Evolutionary conservation across 139 green algal species (phyloP).

Genomic region (Chlamydomonas sphaeroides): DNA sequence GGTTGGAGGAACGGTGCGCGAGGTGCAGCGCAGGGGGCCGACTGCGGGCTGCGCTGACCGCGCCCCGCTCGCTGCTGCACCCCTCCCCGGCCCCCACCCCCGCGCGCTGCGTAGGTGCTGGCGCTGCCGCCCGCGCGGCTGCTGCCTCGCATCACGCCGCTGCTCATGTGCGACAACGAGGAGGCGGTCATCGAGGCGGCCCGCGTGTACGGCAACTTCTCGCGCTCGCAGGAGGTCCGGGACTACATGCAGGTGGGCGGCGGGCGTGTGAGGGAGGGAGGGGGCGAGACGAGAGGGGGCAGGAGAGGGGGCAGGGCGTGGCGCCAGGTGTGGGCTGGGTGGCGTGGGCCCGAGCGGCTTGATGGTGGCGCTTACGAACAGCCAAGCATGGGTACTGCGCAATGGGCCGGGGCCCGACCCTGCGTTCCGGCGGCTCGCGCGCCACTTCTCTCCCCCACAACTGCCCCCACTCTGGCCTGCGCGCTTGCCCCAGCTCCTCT

Average conservation of each 20-base stretch:
- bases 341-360: too few species aligned
- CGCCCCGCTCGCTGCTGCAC: too few species aligned
- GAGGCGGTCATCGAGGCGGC: slow-evolving; percentile 64
- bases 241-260: slow-evolving; percentile 49
- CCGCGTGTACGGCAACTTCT: slow-evolving; percentile 65
- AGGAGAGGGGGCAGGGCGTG: background rate
- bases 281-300: background rate
- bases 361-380: too few species aligned
- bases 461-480: too few species aligned
- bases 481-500: too few species aligned
- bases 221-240: slow-evolving; percentile 38
- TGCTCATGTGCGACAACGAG: slow-evolving; percentile 65
- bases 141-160: slow-evolving; percentile 55
- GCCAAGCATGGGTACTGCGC: too few species aligned
- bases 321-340: background rate
- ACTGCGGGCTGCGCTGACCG: too few species aligned
- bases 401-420: too few species aligned
- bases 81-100: background rate
- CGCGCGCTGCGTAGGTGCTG: slow-evolving; percentile 38
- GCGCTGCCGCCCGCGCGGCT: slow-evolving; percentile 30
- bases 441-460: too few species aligned
- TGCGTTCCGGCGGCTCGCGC: too few species aligned
- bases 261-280: background rate
- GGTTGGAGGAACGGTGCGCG: too few species aligned
- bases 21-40: too few species aligned